Base-by-base conservation (phyloP, 768 basidiomycete species). In the Tulasnella sp. region DNA sequence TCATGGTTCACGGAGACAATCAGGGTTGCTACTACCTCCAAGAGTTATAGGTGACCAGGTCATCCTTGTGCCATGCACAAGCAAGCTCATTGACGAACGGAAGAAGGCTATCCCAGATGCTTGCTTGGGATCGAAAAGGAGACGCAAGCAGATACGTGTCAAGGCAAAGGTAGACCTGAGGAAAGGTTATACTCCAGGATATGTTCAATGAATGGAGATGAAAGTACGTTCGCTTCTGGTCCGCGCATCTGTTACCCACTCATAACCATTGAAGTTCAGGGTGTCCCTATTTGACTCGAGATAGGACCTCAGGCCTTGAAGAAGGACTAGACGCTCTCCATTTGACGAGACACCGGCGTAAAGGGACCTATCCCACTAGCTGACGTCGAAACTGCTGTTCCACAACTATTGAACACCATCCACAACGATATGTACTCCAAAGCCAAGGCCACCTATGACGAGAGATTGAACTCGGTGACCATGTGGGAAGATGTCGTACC, bases 1-100 rank as follows among this genome's bases (percentile, higher is more conserved):
- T 95, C 59, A 99, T 99, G 95, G 79, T 88, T 4, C 93, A 99
- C 62, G 92, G 93, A 29, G 95, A 99, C 65, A 90, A 99, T 64
- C 87, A 95, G 62, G 95, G 95, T 68, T 99, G 58, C 92, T 98
- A 10, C 79, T 98, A 49, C 95, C 95, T n/a, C 95, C 95, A 55
- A 75, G 89, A 8, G 93, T 99, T 29, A 92, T 95, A n/a, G 77
- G 75, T 56, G 67, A 92, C 16, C 95, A 99, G 69, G 90, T 78
- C 46, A 74, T 95, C 42, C 69, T 99, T 53, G 83, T 99, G 22
- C 95, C 95, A 3, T 91, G 87, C 56, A 90, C 82, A n/a, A 84
- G 78, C 41, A 88, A 83, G 74, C 77, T 80, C 34, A 73, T 64
- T 24, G 62, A 59, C 2, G 70, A 67, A 49, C 59, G 78, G 58